phyloP scores from a whole-genome alignment of 345 rosid species.

The Camelina neglecta region DNA sequence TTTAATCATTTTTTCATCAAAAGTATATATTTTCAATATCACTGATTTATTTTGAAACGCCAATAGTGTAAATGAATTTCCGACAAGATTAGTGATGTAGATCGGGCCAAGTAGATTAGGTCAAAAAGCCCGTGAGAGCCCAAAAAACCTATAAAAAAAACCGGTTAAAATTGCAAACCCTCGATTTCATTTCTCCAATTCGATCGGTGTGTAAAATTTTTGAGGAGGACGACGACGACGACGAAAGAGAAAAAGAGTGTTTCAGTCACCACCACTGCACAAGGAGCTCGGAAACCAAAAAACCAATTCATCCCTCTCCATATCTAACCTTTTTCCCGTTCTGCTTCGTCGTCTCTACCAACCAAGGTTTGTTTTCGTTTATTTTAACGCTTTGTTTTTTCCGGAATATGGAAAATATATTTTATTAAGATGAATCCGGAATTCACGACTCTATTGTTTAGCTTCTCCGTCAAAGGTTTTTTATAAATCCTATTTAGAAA shows the following conservation, averaged over 20 bases:
- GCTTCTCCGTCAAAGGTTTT: no score
- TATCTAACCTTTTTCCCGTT: background rate
- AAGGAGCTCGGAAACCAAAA: background rate
- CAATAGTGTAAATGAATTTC: background rate
- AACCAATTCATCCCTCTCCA: background rate
- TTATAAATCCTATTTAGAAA: slow-evolving; percentile 1
- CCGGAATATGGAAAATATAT: background rate
- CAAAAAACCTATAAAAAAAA: background rate
- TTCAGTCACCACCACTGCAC: background rate
- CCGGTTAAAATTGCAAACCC: slow-evolving; percentile 9
- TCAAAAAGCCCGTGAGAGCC: background rate
- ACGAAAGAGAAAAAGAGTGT: background rate
- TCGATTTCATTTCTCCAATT: background rate
- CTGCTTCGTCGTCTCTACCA: background rate
- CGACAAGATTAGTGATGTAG: background rate
- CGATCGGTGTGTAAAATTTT: background rate
- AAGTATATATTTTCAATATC: no score
- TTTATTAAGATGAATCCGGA: background rate
- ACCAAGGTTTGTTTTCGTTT: background rate
- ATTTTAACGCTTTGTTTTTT: background rate
- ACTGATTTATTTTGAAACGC: no score
- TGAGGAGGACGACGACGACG: slow-evolving; percentile 2
- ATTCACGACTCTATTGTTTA: background rate
- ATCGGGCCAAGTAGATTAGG: background rate
- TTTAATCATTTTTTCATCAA: no score